phyloP scores from a whole-genome alignment of 1,139 yeast genomes.

The Pichia sp. region DNA sequence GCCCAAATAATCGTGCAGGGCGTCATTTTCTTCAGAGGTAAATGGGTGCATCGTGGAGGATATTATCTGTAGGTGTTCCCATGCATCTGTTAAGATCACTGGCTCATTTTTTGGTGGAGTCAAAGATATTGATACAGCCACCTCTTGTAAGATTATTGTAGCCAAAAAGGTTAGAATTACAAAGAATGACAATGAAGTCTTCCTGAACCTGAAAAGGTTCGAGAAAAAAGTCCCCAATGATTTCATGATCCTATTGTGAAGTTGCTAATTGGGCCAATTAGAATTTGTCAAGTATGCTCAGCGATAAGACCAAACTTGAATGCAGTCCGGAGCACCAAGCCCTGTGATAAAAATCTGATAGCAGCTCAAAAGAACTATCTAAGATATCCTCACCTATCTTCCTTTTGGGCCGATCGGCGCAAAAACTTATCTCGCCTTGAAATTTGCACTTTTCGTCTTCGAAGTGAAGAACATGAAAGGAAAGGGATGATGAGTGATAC shows the following conservation, averaged over 20 bases:
- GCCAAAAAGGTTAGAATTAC: constrained; percentile 6
- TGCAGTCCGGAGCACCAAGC: background rate
- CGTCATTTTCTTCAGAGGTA: constrained; percentile 69
- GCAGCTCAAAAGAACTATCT: background rate
- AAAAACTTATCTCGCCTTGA: background rate
- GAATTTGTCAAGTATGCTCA: background rate
- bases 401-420: background rate
- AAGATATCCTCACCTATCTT: background rate
- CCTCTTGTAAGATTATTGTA: constrained; percentile 5
- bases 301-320: background rate
- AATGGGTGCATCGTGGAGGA: constrained; percentile 55
- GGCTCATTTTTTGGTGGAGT: constrained; percentile 12
- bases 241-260: background rate
- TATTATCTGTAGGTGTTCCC: constrained; percentile 18
- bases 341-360: background rate
- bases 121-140: constrained; percentile 5
- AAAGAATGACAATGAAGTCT: constrained; percentile 14
- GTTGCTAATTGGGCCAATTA: background rate
- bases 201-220: constrained; percentile 13
- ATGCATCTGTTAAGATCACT: constrained; percentile 8
- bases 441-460: background rate
- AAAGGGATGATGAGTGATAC: background rate
- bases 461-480: background rate
- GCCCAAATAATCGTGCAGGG: constrained; percentile 64
- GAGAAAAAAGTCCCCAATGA: constrained; percentile 3